Conservation (phyloP, 139 green algal species). For the Haematococcus lacustris region DNA sequence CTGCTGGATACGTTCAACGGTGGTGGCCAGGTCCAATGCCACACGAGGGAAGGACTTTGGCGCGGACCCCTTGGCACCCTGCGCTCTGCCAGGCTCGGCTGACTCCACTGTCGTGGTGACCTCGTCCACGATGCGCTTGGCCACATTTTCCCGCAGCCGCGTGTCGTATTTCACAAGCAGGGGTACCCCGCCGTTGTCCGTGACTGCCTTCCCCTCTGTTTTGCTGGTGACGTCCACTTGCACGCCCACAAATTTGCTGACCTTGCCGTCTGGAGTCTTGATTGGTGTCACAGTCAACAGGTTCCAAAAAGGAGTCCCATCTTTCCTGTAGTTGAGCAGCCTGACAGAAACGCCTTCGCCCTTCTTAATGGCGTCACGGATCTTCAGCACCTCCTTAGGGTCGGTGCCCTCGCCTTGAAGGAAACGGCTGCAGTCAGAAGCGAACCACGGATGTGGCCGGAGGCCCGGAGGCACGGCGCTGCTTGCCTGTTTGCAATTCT, state of each 20-base stretch:
- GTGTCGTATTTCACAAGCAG: constrained; percentile 85
- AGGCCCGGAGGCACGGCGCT: not conserved
- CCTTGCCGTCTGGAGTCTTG: constrained; percentile 69
- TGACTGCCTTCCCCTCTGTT: constrained; percentile 77
- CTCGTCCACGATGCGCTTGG: constrained; percentile 73
- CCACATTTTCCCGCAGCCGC: constrained; percentile 67
- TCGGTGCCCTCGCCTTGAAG: constrained; percentile 94
- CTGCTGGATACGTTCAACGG: constrained; percentile 96
- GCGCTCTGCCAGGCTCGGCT: constrained; percentile 6
- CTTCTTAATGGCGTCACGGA: constrained; percentile 67
- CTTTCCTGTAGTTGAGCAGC: constrained; percentile 88
- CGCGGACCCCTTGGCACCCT: constrained; percentile 19
- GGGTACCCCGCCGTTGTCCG: constrained; percentile 49
- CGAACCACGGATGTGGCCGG: too few species aligned
- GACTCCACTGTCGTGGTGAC: constrained; percentile 51
- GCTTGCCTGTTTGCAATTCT: not conserved
- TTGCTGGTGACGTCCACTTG: constrained; percentile 93
- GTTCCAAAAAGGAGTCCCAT: constrained; percentile 95
- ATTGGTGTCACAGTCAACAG: constrained; percentile 93
- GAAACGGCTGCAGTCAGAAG: constrained; percentile 72
- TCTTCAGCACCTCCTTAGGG: constrained; percentile 72
- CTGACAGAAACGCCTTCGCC: constrained; percentile 59
- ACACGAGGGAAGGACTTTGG: constrained; percentile 75
- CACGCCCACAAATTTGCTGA: constrained; percentile 88
- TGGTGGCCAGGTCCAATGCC: constrained; percentile 93